A percentile compares a stretch with the other conserved stretches of the same genome.
Conservation (phyloP, 2,329 filamentous ascomycete species). For the Thielaviopsis euricoi region DNA sequence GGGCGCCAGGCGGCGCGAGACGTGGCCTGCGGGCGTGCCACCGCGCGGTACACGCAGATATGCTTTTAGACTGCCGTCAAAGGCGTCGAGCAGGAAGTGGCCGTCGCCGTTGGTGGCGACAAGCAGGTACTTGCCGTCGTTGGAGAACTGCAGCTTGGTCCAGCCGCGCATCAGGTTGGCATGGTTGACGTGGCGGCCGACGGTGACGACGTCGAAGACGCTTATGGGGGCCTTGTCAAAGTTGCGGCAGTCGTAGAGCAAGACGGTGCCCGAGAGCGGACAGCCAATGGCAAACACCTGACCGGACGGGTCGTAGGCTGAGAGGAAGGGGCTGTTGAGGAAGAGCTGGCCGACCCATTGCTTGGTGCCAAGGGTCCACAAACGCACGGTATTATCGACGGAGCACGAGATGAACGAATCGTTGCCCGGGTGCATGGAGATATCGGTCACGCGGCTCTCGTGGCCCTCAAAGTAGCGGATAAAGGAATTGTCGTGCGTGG, state of each 20-base stretch:
- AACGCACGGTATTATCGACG: constrained; percentile 73
- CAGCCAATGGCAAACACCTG: constrained; percentile 82
- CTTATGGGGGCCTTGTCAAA: constrained; percentile 85
- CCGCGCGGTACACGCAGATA: constrained; percentile 47
- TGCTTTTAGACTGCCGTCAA: constrained; percentile 63
- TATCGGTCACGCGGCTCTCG: constrained; percentile 63
- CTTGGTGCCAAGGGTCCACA: constrained; percentile 77
- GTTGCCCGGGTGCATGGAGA: constrained; percentile 68
- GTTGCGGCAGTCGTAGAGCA: constrained; percentile 87
- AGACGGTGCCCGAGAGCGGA: constrained; percentile 58
- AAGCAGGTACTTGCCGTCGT: constrained; percentile 79
- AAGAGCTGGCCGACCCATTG: constrained; percentile 67
- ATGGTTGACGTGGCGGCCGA: constrained; percentile 29
- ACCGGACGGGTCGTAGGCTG: constrained; percentile 83
- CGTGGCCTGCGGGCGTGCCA: constrained; percentile 31
- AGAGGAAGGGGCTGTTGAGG: constrained; percentile 64
- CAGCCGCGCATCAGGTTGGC: constrained; percentile 53
- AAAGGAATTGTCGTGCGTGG: constrained; percentile 88
- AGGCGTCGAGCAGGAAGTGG: constrained; percentile 88
- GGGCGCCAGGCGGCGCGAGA: constrained; percentile 33
- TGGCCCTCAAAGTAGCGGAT: constrained; percentile 94
- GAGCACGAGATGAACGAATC: constrained; percentile 89
- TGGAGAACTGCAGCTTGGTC: constrained; percentile 89
- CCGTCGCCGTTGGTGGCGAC: constrained; percentile 69
- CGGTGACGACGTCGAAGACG: constrained; percentile 61